Conservation (phyloP, 106 monocot genomes). For the Alisma plantagoaquatica region DNA sequence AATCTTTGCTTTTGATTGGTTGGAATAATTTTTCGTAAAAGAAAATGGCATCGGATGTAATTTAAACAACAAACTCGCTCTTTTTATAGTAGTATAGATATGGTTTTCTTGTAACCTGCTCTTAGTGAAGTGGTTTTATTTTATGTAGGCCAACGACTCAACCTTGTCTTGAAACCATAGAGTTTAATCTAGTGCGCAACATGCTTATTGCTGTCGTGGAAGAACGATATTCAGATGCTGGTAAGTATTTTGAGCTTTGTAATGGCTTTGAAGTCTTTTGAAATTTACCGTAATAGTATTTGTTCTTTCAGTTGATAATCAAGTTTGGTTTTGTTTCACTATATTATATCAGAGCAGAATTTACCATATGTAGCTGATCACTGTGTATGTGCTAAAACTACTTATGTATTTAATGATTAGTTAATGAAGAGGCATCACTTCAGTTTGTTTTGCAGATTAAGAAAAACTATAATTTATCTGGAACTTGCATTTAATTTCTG, state of each 20-base stretch:
- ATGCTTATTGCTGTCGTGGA: constrained; percentile 77
- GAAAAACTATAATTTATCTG: too few relatives aligned
- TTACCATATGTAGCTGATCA: neutral
- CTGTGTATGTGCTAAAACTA: neutral
- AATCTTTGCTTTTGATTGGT: neutral
- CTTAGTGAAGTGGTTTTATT: neutral
- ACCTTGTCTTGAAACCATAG: constrained; percentile 62
- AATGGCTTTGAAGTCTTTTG: neutral
- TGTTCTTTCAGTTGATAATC: too few relatives aligned
- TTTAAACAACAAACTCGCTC: too few relatives aligned
- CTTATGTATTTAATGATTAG: too few relatives aligned
- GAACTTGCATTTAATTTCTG: too few relatives aligned
- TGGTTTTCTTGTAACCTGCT: neutral
- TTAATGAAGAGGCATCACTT: too few relatives aligned
- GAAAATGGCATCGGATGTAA: too few relatives aligned
- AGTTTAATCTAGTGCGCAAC: constrained; percentile 62
- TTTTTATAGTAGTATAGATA: too few relatives aligned
- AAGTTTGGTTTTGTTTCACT: neutral
- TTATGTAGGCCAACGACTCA: constrained; percentile 54
- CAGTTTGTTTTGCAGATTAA: too few relatives aligned
- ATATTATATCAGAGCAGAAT: too few relatives aligned
- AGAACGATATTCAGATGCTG: constrained; percentile 88
- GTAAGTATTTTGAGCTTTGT: constrained; percentile 29
- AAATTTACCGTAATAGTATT: too few relatives aligned
- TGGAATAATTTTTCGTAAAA: neutral